Conservation (phyloP, 2,329 filamentous ascomycete species). For the Cyphellophora europaea region DNA sequence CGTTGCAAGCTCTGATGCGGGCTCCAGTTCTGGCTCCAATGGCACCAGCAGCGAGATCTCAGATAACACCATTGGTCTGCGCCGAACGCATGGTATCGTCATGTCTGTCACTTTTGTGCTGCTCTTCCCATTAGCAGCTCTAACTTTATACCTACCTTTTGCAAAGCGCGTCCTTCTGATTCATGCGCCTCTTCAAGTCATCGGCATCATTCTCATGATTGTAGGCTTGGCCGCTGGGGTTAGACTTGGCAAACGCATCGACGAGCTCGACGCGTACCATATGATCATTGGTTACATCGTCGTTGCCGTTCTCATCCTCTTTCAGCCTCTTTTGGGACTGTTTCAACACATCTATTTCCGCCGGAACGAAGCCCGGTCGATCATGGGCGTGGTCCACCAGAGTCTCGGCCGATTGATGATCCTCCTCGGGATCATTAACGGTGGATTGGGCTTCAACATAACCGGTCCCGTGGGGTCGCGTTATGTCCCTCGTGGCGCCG, state of each 20-base stretch:
- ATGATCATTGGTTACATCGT: constrained; percentile 46
- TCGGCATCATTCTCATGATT: constrained; percentile 39
- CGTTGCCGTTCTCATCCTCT: constrained; percentile 42
- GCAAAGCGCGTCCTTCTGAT: constrained; percentile 33
- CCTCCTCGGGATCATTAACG: constrained; percentile 46
- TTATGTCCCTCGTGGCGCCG: constrained; percentile 20
- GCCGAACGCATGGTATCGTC: constrained; percentile 30
- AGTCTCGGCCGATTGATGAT: constrained; percentile 47
- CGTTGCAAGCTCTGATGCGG: not conserved
- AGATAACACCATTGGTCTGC: constrained; percentile 5
- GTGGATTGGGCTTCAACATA: constrained; percentile 43
- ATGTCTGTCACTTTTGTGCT: constrained; percentile 32
- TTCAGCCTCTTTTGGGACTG: constrained; percentile 44
- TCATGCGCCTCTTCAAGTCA: constrained; percentile 37
- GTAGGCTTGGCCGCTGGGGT: constrained; percentile 43
- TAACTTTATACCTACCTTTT: constrained; percentile 27
- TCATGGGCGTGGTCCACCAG: constrained; percentile 38
- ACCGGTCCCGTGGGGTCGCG: constrained; percentile 29
- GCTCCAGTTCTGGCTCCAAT: not conserved
- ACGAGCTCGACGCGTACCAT: constrained; percentile 33
- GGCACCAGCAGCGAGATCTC: constrained; percentile 4
- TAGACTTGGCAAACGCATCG: constrained; percentile 33
- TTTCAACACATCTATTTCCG: constrained; percentile 44
- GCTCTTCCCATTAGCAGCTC: constrained; percentile 25
- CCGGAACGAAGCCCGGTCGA: constrained; percentile 25